A percentile compares a stretch with the other conserved stretches of the same genome.
These are phyloP conservation scores for Colletotrichum paranaense DNA, from an alignment of 2,329 filamentous ascomycete species.

Conservation along the genomic window DNA sequence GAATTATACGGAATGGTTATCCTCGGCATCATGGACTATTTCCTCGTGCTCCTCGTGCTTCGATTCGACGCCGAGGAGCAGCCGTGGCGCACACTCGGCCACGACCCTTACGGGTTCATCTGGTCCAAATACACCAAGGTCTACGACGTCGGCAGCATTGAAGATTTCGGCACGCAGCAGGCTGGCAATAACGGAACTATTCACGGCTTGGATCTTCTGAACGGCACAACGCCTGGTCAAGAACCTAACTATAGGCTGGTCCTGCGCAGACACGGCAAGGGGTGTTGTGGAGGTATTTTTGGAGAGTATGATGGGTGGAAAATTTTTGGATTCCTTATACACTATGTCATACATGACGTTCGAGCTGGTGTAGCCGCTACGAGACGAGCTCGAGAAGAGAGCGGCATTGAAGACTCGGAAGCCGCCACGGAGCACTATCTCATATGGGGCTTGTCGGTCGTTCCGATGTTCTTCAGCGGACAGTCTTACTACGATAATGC, in stretches of 20 bases:
- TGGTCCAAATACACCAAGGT: background rate
- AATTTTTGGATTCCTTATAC: too few relatives aligned
- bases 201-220: background rate
- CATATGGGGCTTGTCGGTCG: too few relatives aligned
- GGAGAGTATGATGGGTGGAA: too few relatives aligned
- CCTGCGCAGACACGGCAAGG: background rate
- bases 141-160: background rate
- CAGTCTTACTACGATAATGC: too few relatives aligned
- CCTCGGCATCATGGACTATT: background rate
- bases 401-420: background rate
- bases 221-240: background rate
- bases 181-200: background rate
- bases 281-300: fast-evolving
- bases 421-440: too few relatives aligned
- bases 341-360: too few relatives aligned
- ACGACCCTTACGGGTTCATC: background rate
- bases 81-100: background rate
- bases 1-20: background rate
- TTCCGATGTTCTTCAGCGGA: too few relatives aligned
- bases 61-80: background rate
- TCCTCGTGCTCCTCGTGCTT: background rate
- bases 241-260: too few relatives aligned
- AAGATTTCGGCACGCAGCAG: background rate
- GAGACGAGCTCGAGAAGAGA: too few relatives aligned
- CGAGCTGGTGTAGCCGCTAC: too few relatives aligned